Evolutionary conservation across 202 grass and related monocot genomes (phyloP).

Genomic region (Zoysia matrella): DNA sequence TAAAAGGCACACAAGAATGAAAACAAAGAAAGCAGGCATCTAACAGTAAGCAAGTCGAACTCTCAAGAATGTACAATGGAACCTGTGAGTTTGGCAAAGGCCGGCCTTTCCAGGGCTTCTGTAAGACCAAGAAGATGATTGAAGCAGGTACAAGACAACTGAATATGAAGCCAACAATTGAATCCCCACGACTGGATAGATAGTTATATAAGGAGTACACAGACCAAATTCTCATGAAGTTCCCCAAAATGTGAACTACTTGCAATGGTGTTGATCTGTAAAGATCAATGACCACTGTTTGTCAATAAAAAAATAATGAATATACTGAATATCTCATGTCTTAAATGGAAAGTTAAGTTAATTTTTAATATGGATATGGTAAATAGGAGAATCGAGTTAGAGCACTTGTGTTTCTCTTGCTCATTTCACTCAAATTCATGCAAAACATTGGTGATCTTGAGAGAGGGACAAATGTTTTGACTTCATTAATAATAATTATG

Average conservation of each 20-base stretch:
- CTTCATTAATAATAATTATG: too few species aligned
- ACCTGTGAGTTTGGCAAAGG: constrained; percentile 95
- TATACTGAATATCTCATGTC: constrained; percentile 2
- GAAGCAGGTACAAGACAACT: constrained; percentile 88
- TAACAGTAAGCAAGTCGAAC: constrained; percentile 25
- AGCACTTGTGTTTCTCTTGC: too few species aligned
- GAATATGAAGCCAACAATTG: constrained; percentile 91
- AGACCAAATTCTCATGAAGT: constrained; percentile 79
- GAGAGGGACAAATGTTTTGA: too few species aligned
- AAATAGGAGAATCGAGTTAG: too few species aligned
- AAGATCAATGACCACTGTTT: constrained; percentile 2
- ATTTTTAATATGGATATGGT: not conserved
- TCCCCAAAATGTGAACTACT: constrained; percentile 73
- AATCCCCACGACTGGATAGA: constrained; percentile 65
- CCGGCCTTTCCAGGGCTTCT: constrained; percentile 94
- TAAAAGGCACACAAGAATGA: constrained; percentile 24
- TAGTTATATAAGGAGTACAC: constrained; percentile 75
- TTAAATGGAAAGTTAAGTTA: constrained; percentile 14
- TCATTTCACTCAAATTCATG: too few species aligned
- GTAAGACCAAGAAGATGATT: constrained; percentile 82
- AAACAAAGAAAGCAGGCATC: constrained; percentile 5
- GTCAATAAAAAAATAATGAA: not conserved
- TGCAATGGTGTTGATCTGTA: constrained; percentile 70
- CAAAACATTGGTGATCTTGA: too few species aligned
- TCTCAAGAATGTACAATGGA: constrained; percentile 32